Percentiles rank a stretch among this genome's conserved stretches.
These are phyloP conservation scores for Grosmannia huntii DNA, from an alignment of 2,329 filamentous ascomycete species.

Conservation along the genomic window DNA sequence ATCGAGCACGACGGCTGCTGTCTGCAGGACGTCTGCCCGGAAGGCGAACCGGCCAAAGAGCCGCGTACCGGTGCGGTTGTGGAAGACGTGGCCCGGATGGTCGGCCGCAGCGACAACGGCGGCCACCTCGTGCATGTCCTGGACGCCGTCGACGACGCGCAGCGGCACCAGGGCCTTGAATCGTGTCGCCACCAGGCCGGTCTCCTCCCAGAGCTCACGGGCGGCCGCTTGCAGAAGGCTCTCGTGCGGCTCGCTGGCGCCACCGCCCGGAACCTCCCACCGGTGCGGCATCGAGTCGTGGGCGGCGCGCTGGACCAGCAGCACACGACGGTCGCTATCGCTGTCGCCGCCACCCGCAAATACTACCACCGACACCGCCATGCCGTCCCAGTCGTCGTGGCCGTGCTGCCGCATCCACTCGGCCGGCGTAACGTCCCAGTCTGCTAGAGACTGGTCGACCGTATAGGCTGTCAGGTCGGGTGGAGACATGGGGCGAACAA, in stretches of 20 bases:
- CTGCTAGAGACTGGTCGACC: conserved; percentile 10
- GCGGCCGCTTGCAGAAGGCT: conserved; percentile 23
- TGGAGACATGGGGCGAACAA: neutral
- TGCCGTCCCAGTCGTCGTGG: conserved; percentile 9
- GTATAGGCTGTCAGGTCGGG: conserved; percentile 11
- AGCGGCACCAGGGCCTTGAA: conserved; percentile 14
- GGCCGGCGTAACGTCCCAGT: conserved; percentile 11
- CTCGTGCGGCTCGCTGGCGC: conserved; percentile 23
- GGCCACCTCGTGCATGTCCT: neutral
- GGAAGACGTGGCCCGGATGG: conserved; percentile 12
- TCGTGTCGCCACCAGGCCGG: conserved; percentile 19
- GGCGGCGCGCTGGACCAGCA: conserved; percentile 26
- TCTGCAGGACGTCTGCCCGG: conserved; percentile 13
- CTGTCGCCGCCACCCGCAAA: conserved; percentile 14
- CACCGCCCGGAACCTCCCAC: conserved; percentile 29
- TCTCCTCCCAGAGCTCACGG: conserved; percentile 30
- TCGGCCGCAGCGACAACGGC: neutral
- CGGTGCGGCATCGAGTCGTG: conserved; percentile 24
- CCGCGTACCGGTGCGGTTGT: conserved; percentile 13
- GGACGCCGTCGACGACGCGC: neutral
- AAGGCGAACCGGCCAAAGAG: conserved; percentile 17
- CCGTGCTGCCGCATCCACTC: conserved; percentile 13
- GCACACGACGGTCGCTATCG: conserved; percentile 16
- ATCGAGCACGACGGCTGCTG: conserved; percentile 13
- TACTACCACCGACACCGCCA: conserved; percentile 17